A percentile compares a stretch with the other conserved stretches of the same genome.
Evolutionary conservation across 163 green algal species (phyloP).

Genomic region (Coccomyxa subellipsoidea): DNA sequence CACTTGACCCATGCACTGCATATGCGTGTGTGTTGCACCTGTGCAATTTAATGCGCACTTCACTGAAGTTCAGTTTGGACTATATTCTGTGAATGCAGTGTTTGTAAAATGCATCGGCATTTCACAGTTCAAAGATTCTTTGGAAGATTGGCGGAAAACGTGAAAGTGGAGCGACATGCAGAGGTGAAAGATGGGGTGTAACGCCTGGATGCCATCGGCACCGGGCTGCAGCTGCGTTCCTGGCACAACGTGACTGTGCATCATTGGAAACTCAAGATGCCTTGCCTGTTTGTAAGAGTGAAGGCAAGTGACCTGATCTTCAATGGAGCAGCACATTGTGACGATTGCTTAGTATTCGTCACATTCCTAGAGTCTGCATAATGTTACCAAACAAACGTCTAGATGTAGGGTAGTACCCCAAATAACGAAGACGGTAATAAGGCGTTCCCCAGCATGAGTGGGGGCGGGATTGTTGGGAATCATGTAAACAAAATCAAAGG

Average conservation of each 20-base stretch:
- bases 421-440: background rate
- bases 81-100: no score
- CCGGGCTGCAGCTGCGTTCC: background rate
- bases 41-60: no score
- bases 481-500: constrained; percentile 51
- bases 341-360: background rate
- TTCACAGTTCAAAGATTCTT: no score
- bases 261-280: background rate
- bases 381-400: background rate
- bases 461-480: background rate
- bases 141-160: no score
- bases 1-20: no score
- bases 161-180: no score
- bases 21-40: no score
- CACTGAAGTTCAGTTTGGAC: no score
- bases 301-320: background rate
- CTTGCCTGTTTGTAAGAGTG: no score
- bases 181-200: no score
- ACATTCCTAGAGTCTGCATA: background rate
- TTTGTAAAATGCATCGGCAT: no score
- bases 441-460: background rate
- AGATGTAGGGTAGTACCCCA: background rate
- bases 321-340: background rate
- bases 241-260: background rate
- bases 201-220: no score